Evolutionary conservation across 441 rosid species (phyloP).

Genomic region (Viola pubescens): DNA sequence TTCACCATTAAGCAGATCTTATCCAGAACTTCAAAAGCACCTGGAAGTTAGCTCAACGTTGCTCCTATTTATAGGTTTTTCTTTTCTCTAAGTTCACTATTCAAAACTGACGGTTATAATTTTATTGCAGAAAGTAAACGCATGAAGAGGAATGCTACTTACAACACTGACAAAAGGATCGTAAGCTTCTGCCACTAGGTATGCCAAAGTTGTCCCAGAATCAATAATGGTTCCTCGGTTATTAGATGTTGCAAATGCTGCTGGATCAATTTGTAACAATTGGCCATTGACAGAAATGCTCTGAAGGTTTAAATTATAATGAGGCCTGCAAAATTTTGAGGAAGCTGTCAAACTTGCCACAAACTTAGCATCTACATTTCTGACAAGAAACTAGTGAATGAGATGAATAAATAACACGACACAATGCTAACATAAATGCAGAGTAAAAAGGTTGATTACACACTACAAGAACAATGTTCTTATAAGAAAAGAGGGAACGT

Average conservation of each 20-base stretch:
- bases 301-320: slow-evolving; percentile 85
- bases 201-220: slow-evolving; percentile 91
- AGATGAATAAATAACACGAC: background rate
- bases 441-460: too few relatives aligned
- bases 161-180: slow-evolving; percentile 65
- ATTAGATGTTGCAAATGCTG: slow-evolving; percentile 65
- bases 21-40: slow-evolving; percentile 4
- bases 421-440: background rate
- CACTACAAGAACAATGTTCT: too few relatives aligned
- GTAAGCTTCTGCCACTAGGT: slow-evolving; percentile 77
- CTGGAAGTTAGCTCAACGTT: background rate
- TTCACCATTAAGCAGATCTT: slow-evolving; percentile 3
- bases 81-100: too few relatives aligned
- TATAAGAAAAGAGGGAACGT: too few relatives aligned
- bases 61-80: too few relatives aligned
- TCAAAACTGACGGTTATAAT: too few relatives aligned
- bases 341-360: slow-evolving; percentile 17
- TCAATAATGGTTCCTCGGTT: slow-evolving; percentile 86
- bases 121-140: background rate
- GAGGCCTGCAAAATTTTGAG: slow-evolving; percentile 59
- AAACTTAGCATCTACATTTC: slow-evolving; percentile 6
- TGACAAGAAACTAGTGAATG: background rate
- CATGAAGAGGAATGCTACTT: slow-evolving; percentile 27
- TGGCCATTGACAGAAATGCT: slow-evolving; percentile 87
- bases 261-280: slow-evolving; percentile 48